Evolutionary conservation across 2,329 filamentous ascomycete species (phyloP), one percentile per base, ranked within the genome.

Genomic region (Hymenoscyphus fructigenus): DNA sequence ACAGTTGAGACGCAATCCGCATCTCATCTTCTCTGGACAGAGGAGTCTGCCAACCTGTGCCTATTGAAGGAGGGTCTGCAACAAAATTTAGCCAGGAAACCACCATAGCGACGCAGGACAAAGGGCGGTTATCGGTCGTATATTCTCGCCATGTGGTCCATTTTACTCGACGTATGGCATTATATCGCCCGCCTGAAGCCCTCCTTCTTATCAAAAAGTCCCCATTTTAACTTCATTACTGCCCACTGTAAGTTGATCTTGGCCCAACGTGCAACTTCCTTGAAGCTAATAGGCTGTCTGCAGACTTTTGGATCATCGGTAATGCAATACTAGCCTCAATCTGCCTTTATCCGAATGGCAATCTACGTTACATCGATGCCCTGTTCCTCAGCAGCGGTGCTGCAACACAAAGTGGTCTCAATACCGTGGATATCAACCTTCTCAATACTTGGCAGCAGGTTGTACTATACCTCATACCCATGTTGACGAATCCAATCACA

Each of bases 321-420:
- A 86, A 91, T 77, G 83, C 85, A 4, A 81, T 99, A 1, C 60
- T 93, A 57, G 88, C 87, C 17, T 97, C 93, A 0, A 80, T 97
- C 69, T 82, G 96, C 60, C 77, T 99, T 20, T 97, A 87, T 71
- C 85, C 84, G 20, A 75, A 80, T 20, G 85, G 86, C 29, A 79
- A 86, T 17, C 76, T 97, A 65, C 68, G 77, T 1, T 99, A 96
- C 74, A 91, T 95, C 71, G 93, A 99, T 81, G 89, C 93, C 2
- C 84, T 99, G 17, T 92, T 96, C 82, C 92, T 97, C 72, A 86
- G 90, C n/a, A 88, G 87, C 62, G 94, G 95, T 60, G 83, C 91
- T 64, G 90, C 92, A 68, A 98, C 94, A 0, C 95, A 99, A 78
- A 96, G 93, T 68, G 95, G 95, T 0, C 81, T 99, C 67, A 99